phyloP scores from a whole-genome alignment of 495 filamentous ascomycete genomes.

The Penicillium paradoxum region DNA sequence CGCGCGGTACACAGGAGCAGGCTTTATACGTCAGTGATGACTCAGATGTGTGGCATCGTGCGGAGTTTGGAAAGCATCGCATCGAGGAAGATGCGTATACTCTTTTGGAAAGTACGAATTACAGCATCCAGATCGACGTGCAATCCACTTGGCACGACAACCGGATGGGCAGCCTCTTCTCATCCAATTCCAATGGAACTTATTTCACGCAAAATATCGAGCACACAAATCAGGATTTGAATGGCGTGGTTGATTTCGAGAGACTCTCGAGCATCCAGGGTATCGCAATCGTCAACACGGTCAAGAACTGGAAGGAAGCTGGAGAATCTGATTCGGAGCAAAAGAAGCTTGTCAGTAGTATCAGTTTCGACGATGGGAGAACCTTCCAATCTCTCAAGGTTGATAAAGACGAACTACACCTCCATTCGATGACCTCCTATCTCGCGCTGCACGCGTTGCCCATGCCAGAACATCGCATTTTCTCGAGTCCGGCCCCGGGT shows the following conservation, averaged over 20 bases:
- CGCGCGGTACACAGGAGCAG: conserved; percentile 77
- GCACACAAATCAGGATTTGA: conserved; percentile 74
- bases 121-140: conserved; percentile 95
- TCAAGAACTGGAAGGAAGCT: conserved; percentile 79
- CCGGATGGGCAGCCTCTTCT: conserved; percentile 81
- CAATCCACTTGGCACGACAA: conserved; percentile 56
- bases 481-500: conserved; percentile 88
- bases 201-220: conserved; percentile 89
- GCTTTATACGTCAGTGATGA: conserved; percentile 82
- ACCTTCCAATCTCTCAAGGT: conserved; percentile 64
- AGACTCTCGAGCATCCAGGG: conserved; percentile 86
- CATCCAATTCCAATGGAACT: conserved; percentile 93
- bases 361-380: conserved; percentile 92
- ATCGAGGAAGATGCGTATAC: conserved; percentile 87
- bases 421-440: conserved; percentile 81
- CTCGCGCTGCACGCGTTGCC: conserved; percentile 31
- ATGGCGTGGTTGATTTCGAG: conserved; percentile 84
- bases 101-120: conserved; percentile 88
- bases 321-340: conserved; percentile 42
- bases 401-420: conserved; percentile 59
- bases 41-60: conserved; percentile 80
- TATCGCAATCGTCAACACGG: conserved; percentile 82
- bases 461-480: conserved; percentile 73
- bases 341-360: conserved; percentile 68
- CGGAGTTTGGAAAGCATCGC: conserved; percentile 76